Conservation (phyloP, 495 filamentous ascomycete genomes). For the Glarea lozoyensis region DNA sequence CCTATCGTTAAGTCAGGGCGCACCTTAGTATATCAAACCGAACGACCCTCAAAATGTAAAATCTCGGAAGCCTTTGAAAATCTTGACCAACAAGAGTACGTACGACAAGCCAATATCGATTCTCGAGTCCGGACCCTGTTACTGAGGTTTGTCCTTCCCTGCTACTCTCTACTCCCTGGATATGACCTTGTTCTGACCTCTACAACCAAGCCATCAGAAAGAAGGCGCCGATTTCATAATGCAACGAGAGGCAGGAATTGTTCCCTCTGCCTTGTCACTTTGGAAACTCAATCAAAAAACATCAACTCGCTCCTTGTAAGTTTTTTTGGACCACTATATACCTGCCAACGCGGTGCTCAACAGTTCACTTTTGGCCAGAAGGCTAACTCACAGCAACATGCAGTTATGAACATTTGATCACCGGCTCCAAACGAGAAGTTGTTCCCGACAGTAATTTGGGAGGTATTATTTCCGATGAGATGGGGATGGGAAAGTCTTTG, state of each 20-base stretch:
- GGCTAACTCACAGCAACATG: no score
- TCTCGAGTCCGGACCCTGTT: background rate
- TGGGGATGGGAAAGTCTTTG: constrained; percentile 88
- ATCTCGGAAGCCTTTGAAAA: no score
- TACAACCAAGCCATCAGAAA: constrained; percentile 31
- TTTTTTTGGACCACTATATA: no score
- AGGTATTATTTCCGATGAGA: constrained; percentile 83
- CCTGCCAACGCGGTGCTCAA: no score
- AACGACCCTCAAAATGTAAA: no score
- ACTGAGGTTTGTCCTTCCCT: background rate
- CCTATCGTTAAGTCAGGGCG: no score
- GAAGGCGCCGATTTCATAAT: constrained; percentile 27
- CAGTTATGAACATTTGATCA: constrained; percentile 10
- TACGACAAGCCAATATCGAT: background rate
- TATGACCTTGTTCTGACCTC: no score
- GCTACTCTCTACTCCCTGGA: no score
- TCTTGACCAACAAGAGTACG: background rate
- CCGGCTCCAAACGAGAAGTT: constrained; percentile 1
- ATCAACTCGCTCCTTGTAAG: no score
- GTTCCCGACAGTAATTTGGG: constrained; percentile 30
- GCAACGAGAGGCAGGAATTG: constrained; percentile 24
- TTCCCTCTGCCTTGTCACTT: constrained; percentile 20
- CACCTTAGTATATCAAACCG: no score
- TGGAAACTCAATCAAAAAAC: no score
- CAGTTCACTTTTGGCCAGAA: no score